Base-by-base conservation (phyloP, 805 yeast genomes). In the Clavispora asparagi region DNA sequence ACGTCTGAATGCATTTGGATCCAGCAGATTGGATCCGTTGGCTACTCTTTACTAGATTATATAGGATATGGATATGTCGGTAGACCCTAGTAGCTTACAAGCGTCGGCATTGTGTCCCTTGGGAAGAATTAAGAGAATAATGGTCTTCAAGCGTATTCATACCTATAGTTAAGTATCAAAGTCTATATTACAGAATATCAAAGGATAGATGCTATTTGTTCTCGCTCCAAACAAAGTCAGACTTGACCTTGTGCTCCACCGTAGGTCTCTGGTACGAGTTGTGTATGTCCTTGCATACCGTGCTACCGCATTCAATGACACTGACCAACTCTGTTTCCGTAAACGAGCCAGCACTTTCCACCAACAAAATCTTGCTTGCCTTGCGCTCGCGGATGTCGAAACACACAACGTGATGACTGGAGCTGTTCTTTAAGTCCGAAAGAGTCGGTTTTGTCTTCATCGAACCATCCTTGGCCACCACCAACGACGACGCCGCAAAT, bases 301-400 rank as follows among this genome's bases (percentile, higher is more conserved):
- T 51, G 26, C 78, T 79, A 7, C 83, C 83, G 8, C 45, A 40
- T 25, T 79, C 82, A n/a, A 88, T 64, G 5, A 77, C 74, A 4
- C 62, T 57, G 38, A 79, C 71, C 19, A 89, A 57, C 50, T 81
- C 74, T 0, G 71, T 64, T 54, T 85, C 79, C 2, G 77, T 68
- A 56, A 90, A 89, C 1, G 68, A 64, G 5, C 97, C 97, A 43
- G 74, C 67, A 45, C 92, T 83, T 51, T 90, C 96, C 45, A 82
- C 66, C 44, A 82, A 67, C n/a, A 91, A 62, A 5, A 92, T 60
- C 40, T 84, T 75, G 42, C 73, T 68, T 1, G 82, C 77, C 32
- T 68, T 63, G 6, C 74, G 74, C 41, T 79, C 74, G 25, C 71
- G 67, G 14, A 84, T 66, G 45, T 76, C 79, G 57, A 78, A 83